These are phyloP conservation scores for Stephanodiscus minutulus DNA, from an alignment of 108 stramenopile species.

Conservation along the genomic window DNA sequence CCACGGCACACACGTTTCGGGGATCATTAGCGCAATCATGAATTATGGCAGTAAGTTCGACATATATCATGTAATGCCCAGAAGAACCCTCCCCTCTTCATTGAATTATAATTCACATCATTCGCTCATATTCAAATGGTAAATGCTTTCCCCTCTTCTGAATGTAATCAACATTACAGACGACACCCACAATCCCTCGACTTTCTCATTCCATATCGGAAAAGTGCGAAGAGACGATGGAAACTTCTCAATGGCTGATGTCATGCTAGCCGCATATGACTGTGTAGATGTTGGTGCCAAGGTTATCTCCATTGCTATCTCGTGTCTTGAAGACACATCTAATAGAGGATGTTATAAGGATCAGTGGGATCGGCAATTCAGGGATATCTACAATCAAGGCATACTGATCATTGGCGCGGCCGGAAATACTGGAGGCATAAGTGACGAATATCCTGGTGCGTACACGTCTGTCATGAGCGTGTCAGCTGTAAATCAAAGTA, in stretches of 20 bases:
- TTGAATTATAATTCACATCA: too few species aligned
- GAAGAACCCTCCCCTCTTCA: too few species aligned
- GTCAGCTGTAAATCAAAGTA: slow-evolving; percentile 30
- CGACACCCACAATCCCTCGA: slow-evolving; percentile 21
- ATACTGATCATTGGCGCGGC: slow-evolving; percentile 64
- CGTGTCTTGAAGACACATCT: slow-evolving; percentile 18
- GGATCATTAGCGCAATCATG: slow-evolving; percentile 46
- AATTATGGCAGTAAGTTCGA: slow-evolving; percentile 13
- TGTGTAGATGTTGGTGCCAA: slow-evolving; percentile 54
- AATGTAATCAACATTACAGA: too few species aligned
- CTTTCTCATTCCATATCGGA: slow-evolving; percentile 45
- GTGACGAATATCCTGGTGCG: slow-evolving; percentile 51
- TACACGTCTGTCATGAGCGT: slow-evolving; percentile 58
- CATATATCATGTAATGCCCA: too few species aligned
- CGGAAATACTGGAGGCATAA: slow-evolving; percentile 51
- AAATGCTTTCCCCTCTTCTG: too few species aligned
- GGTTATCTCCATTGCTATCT: slow-evolving; percentile 59
- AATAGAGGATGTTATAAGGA: slow-evolving; percentile 11
- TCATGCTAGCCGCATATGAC: slow-evolving; percentile 46
- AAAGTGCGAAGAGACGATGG: slow-evolving; percentile 43
- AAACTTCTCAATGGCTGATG: slow-evolving; percentile 37
- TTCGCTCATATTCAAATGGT: too few species aligned
- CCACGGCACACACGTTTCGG: slow-evolving; percentile 55
- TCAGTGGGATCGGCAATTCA: background rate
- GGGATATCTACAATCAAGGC: slow-evolving; percentile 41